Evolutionary conservation across 805 yeast genomes (phyloP), one percentile per base, ranked within the genome.

Genomic region (Candida railenensis): DNA sequence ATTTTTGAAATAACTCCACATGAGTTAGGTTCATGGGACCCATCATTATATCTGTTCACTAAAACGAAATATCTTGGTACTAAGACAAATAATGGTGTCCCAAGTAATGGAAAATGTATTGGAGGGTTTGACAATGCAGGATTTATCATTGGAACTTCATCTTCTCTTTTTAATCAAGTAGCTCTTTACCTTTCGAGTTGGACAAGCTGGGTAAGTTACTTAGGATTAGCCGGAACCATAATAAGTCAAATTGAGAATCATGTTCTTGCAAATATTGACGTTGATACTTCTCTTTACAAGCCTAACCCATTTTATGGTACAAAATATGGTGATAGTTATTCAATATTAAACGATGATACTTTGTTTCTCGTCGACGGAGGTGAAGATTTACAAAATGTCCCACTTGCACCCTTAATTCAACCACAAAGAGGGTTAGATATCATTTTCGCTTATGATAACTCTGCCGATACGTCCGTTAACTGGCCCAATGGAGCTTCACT

Each of bases 401-500:
- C 77, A 3, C 54, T 71, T 16, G 62, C 65, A 47, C 77, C 77
- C 9, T 62, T 71, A 49, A 62, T 71, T 33, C 75, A 71, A 53
- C 55, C 57, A 1, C 53, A 55, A 19, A 58, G 77, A 47, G 54
- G 53, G 4, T 58, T 70, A n/a, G 77, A 72, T 44, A 66, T 69
- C 18, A 66, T 72, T 16, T 69, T 72, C 53, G 75, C 72, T 1
- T 72, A 57, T 49, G 77, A 72, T 51, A 71, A 69, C 53, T 66
- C 73, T 3, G 71, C 68, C n/a, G 71, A 68, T 46, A 69, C 74
- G 0, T 47, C 54, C 5, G 47, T 52, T n/a, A 56, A 56, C 46
- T 71, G 77, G 76, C 77, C 77, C 21, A 67, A 71, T 50, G 74
- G 76, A n/a, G 55, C 72, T 1, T 66, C 76, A 1, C 49, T 70